These are phyloP conservation scores for Talaromyces trachyspermus DNA, from an alignment of 495 filamentous ascomycete genomes.

Conservation along the genomic window DNA sequence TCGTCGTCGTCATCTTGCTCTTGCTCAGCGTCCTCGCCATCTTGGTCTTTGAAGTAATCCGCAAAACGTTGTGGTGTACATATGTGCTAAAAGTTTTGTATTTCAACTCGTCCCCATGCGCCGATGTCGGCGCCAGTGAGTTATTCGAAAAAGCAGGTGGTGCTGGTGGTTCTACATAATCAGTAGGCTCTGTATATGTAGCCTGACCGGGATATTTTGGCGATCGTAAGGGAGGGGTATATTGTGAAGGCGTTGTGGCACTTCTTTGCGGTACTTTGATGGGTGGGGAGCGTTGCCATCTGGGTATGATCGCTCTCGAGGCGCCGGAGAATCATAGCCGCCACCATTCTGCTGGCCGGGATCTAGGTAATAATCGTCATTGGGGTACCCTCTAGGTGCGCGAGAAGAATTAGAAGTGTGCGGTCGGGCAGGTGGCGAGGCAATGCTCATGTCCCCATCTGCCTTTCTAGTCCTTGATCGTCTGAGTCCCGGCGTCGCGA, in stretches of 20 bases:
- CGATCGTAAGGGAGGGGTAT: conserved; percentile 9
- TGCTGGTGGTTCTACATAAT: conserved; percentile 5
- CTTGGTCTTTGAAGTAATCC: conserved; percentile 29
- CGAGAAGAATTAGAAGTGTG: conserved; percentile 31
- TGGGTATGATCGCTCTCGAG: conserved; percentile 21
- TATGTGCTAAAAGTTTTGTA: conserved; percentile 5
- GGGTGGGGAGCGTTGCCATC: conserved; percentile 21
- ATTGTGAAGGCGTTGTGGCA: conserved; percentile 29
- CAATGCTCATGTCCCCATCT: conserved; percentile 54
- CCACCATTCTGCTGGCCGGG: conserved; percentile 8
- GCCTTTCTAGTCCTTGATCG: conserved; percentile 33
- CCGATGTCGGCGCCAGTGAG: neutral
- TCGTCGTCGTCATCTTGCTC: conserved; percentile 16
- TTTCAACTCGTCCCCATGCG: neutral
- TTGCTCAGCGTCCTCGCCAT: neutral
- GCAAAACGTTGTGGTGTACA: conserved; percentile 21
- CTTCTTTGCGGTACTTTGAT: conserved; percentile 26
- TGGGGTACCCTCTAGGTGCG: conserved; percentile 16
- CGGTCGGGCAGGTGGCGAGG: conserved; percentile 27
- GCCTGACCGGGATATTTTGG: conserved; percentile 28
- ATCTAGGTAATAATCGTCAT: neutral
- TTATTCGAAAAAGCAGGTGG: neutral
- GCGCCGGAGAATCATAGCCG: conserved; percentile 5
- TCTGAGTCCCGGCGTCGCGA: conserved; percentile 6
- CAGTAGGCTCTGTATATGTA: conserved; percentile 23